Percentiles rank a stretch among this genome's conserved stretches.
These are phyloP conservation scores for Neophaeococcomyces mojaviensis DNA, from an alignment of 2,329 filamentous ascomycete species.

Conservation along the genomic window DNA sequence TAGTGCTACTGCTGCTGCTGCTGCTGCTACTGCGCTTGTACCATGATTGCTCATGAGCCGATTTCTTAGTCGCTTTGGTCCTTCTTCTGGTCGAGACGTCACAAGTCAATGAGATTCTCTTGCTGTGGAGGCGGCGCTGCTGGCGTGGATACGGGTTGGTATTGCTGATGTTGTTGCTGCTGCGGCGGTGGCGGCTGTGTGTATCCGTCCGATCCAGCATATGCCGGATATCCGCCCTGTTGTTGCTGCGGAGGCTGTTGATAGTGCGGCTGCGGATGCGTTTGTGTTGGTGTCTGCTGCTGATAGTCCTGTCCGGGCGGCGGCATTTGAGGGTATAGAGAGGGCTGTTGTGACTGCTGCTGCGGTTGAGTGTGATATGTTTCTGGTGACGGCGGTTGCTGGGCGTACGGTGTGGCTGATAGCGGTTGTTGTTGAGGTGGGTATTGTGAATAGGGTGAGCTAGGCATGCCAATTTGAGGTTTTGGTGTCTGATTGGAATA, in stretches of 20 bases:
- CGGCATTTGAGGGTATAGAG: conserved; percentile 17
- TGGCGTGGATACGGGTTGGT: conserved; percentile 25
- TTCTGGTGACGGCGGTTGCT: conserved; percentile 17
- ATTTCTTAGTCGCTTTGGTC: no score
- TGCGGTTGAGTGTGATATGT: conserved; percentile 17
- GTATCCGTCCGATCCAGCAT: not conserved
- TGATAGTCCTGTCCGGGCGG: conserved; percentile 14
- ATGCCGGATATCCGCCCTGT: conserved; percentile 4
- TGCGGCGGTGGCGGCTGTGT: conserved; percentile 31
- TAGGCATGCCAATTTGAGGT: not conserved
- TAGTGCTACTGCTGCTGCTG: no score
- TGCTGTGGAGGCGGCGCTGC: conserved; percentile 53
- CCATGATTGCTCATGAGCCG: no score
- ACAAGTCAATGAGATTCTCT: conserved; percentile 75
- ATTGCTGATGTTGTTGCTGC: conserved; percentile 30
- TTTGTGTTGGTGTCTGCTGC: conserved; percentile 12
- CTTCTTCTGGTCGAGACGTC: conserved; percentile 14
- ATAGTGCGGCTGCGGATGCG: conserved; percentile 12
- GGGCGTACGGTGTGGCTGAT: conserved; percentile 9
- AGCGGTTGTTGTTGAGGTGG: conserved; percentile 13
- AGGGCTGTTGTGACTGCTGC: conserved; percentile 12
- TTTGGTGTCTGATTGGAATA: conserved; percentile 19
- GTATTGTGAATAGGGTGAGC: conserved; percentile 11
- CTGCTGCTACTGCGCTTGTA: no score
- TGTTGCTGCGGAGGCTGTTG: conserved; percentile 10